Base-by-base conservation (phyloP, 805 yeast genomes). In the Lachancea kluyveri region DNA sequence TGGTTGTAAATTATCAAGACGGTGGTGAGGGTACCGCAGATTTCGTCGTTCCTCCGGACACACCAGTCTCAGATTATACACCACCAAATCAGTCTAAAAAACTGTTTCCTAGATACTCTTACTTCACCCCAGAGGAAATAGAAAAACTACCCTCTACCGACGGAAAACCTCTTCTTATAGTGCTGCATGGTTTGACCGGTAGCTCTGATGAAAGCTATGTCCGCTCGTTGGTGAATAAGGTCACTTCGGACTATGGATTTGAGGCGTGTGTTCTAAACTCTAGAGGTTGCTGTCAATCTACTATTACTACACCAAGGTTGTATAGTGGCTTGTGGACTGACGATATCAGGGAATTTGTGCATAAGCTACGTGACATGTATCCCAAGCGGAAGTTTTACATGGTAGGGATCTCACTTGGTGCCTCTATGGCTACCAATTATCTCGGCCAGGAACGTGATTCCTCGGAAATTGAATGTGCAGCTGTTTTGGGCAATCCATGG, bases 391-490 rank as follows among this genome's bases (percentile, higher is more conserved):
- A 84, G n/a, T 72, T 81, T 36, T 77, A 70, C 48, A 68, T 78
- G 19, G 74, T 73, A n/a, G 95, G 94, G 3, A 79, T 78, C 48
- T 79, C 88, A n/a, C 67, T 84, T 33, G 95, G 95, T 2, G 88
- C 81, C 0, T 68, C 78, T 3, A 67, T 84, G 19, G 61, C 83
- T 38, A 68, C 81, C 17, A 85, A 84, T 50, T 84, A 77, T 53
- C 51, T 84, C 13, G 90, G 87, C 7, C 79, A 74, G 47, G 77
- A 75, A 42, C 73, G 71, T 8, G 67, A 60, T 1, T 48, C 62
- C n/a, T 37, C 56, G 6, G 58, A 59, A 11, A 50, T 76, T 21
- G 61, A 62, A 19, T 74, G 79, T 16, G 87, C 83, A 1, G 64
- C 70, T 24, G 64, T 76, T 4, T 67, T 83, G 6, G 77, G 80